Conservation (phyloP, 2,329 filamentous ascomycete species). For the Curvularia eragrostidis region DNA sequence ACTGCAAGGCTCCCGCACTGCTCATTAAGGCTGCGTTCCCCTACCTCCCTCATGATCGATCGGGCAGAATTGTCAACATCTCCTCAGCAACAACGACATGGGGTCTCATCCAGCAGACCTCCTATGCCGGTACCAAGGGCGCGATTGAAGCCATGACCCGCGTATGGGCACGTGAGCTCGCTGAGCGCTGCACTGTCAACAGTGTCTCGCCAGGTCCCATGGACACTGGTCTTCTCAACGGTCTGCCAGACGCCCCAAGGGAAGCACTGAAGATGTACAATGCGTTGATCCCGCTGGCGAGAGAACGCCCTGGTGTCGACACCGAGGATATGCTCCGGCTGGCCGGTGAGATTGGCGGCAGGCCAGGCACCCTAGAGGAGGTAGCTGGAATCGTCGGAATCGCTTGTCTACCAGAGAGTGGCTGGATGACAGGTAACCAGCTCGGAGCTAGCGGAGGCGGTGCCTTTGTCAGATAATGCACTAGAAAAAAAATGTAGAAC, state of each 20-base stretch:
- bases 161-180: conserved; percentile 13
- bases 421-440: conserved; percentile 17
- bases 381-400: conserved; percentile 15
- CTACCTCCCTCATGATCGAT: conserved; percentile 11
- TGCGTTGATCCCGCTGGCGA: conserved; percentile 11
- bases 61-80: conserved; percentile 15
- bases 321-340: conserved; percentile 8
- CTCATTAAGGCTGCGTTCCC: conserved; percentile 13
- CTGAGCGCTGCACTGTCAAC: conserved; percentile 13
- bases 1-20: conserved; percentile 15
- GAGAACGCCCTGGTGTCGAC: conserved; percentile 11
- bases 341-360: conserved; percentile 13
- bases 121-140: conserved; percentile 14
- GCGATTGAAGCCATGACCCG: conserved; percentile 18
- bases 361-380: conserved; percentile 14
- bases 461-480: conserved; percentile 10
- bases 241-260: conserved; percentile 8
- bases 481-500: not conserved
- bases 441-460: conserved; percentile 14
- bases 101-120: conserved; percentile 16
- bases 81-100: conserved; percentile 16
- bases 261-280: conserved; percentile 14
- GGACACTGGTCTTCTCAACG: conserved; percentile 14
- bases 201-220: conserved; percentile 14
- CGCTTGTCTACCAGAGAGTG: conserved; percentile 15